Conservation (phyloP, 257 asterid species). For the Ilex asprella region DNA sequence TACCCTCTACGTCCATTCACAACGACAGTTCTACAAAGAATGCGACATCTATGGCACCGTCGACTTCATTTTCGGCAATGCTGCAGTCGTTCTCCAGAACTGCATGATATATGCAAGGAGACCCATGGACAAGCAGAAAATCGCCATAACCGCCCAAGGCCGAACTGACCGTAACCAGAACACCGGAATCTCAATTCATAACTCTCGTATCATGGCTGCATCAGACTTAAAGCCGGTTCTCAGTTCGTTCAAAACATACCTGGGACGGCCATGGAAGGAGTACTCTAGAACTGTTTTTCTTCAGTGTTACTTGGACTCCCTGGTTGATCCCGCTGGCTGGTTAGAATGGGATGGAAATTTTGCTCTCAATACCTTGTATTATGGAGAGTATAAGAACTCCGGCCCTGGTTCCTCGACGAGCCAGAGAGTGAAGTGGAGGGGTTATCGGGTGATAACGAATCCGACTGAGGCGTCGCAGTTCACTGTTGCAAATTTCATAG, state of each 20-base stretch:
- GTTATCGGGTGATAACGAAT: slow-evolving; percentile 51
- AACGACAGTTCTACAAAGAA: slow-evolving; percentile 66
- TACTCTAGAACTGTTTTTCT: slow-evolving; percentile 68
- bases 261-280: slow-evolving; percentile 78
- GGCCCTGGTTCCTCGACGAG: slow-evolving; percentile 62
- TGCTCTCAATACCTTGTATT: slow-evolving; percentile 59
- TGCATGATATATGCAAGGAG: slow-evolving; percentile 73
- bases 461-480: slow-evolving; percentile 54
- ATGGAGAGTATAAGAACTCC: slow-evolving; percentile 55
- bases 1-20: slow-evolving; percentile 71
- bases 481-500: slow-evolving; percentile 42
- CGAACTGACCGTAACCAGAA: slow-evolving; percentile 66
- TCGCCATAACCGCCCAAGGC: slow-evolving; percentile 65
- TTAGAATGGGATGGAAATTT: slow-evolving; percentile 66
- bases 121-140: slow-evolving; percentile 53
- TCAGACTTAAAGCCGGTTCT: slow-evolving; percentile 44
- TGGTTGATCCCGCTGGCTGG: slow-evolving; percentile 81
- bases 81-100: slow-evolving; percentile 64
- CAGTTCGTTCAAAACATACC: slow-evolving; percentile 29
- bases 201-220: slow-evolving; percentile 54
- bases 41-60: slow-evolving; percentile 74
- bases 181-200: slow-evolving; percentile 65
- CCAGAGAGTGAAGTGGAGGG: slow-evolving; percentile 58
- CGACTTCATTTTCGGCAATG: slow-evolving; percentile 87
- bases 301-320: slow-evolving; percentile 29